phyloP scores from a whole-genome alignment of 495 filamentous ascomycete genomes.

The Penicillium bovifimosum region DNA sequence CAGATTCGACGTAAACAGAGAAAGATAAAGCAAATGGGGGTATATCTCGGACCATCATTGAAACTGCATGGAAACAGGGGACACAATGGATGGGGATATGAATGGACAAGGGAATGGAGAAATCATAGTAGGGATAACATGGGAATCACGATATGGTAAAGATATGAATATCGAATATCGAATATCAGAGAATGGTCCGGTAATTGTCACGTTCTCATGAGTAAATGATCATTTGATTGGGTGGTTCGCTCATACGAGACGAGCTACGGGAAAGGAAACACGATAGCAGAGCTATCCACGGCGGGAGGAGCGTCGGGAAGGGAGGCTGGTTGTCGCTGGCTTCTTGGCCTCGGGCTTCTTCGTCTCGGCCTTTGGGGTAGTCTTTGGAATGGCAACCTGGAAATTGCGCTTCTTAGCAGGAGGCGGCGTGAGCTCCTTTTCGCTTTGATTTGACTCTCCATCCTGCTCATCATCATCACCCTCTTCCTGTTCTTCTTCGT shows the following conservation, averaged over 20 bases:
- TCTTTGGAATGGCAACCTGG: no score
- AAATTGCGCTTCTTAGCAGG: conserved; percentile 22
- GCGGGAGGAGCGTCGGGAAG: conserved; percentile 39
- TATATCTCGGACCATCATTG: conserved; percentile 30
- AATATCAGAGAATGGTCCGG: neutral
- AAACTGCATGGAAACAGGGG: conserved; percentile 9
- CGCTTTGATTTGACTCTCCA: conserved; percentile 19
- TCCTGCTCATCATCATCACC: conserved; percentile 22
- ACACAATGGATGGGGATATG: conserved; percentile 4
- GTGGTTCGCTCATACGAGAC: no score
- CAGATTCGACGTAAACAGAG: conserved; percentile 9
- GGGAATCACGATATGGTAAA: conserved; percentile 8
- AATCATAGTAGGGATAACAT: neutral
- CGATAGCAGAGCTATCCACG: conserved; percentile 22
- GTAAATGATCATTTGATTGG: conserved; percentile 1
- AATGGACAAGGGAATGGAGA: neutral
- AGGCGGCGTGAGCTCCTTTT: conserved; percentile 24
- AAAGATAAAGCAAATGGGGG: conserved; percentile 26
- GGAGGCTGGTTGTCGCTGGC: conserved; percentile 24
- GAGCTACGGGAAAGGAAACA: no score
- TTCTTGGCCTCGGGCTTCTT: conserved; percentile 18
- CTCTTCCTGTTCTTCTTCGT: conserved; percentile 17
- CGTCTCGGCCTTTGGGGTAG: conserved; percentile 16
- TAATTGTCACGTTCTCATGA: neutral
- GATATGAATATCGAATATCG: conserved; percentile 8